These are phyloP conservation scores for Hibiscus tridactylites DNA, from an alignment of 345 rosid species.

Conservation along the genomic window DNA sequence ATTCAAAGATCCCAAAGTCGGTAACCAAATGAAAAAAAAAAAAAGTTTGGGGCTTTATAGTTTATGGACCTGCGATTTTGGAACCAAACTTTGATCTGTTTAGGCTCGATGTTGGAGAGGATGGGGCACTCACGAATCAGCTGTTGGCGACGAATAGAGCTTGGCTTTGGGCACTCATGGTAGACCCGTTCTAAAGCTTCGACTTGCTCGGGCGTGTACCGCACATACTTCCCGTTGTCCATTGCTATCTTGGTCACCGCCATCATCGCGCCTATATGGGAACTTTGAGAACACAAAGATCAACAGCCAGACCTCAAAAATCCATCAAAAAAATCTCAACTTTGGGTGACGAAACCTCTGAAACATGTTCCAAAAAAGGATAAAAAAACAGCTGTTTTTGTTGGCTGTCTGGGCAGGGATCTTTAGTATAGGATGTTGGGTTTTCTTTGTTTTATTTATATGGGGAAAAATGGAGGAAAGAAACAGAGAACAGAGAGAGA, in stretches of 20 bases:
- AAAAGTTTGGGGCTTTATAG: too few species aligned
- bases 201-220: conserved; percentile 78
- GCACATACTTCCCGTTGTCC: conserved; percentile 72
- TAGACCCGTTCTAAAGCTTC: conserved; percentile 69
- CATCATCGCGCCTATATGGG: conserved; percentile 32
- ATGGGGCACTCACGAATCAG: conserved; percentile 68
- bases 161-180: conserved; percentile 68
- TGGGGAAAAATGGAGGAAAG: background rate
- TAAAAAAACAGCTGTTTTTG: background rate
- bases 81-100: conserved; percentile 88
- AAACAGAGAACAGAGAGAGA: background rate
- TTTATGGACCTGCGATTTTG: conserved; percentile 54
- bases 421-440: too few species aligned
- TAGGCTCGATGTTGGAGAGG: conserved; percentile 74
- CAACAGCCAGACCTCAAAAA: background rate
- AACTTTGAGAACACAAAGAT: conserved; percentile 11
- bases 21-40: background rate
- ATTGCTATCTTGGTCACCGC: conserved; percentile 43
- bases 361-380: conserved; percentile 4
- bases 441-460: too few species aligned
- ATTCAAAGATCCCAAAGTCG: background rate
- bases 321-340: background rate
- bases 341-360: conserved; percentile 4
- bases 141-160: conserved; percentile 78
- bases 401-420: background rate